Conservation (phyloP, 139 green algal species). For the Choricystis sp. region DNA sequence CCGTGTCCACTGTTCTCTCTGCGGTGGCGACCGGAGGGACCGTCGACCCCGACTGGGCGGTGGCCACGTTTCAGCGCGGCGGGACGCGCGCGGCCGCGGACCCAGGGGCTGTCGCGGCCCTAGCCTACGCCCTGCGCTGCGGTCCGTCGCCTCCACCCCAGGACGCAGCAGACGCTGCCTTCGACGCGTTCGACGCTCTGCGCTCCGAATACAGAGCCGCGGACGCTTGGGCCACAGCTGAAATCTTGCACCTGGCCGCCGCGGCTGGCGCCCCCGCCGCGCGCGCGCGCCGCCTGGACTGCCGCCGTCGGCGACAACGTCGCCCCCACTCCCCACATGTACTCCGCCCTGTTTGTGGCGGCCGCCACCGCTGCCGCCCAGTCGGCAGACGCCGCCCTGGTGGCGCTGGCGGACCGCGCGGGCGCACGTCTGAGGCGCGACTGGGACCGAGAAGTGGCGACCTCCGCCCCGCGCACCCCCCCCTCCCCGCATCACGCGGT, state of each 20-base stretch:
- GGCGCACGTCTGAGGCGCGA: slow-evolving; percentile 8
- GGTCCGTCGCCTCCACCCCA: no score
- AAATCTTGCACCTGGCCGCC: slow-evolving; percentile 2
- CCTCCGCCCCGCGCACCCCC: not conserved
- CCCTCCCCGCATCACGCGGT: slow-evolving; percentile 4
- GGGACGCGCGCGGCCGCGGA: no score
- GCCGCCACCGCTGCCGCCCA: slow-evolving; percentile 11
- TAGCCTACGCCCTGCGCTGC: not conserved
- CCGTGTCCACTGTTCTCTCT: no score
- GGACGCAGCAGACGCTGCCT: not conserved
- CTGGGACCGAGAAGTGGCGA: slow-evolving; percentile 5
- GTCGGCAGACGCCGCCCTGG: slow-evolving; percentile 22
- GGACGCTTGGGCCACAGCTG: not conserved
- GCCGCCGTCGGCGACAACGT: no score
- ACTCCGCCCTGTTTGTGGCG: slow-evolving; percentile 26
- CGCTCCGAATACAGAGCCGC: not conserved
- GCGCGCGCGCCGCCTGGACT: no score
- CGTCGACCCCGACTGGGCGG: no score
- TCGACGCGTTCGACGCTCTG: not conserved
- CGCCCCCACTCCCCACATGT: slow-evolving; percentile 16
- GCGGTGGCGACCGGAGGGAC: no score
- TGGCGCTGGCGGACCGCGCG: slow-evolving; percentile 10
- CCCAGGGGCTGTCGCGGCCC: not conserved
- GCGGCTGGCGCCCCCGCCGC: no score
- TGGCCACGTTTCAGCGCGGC: no score